Conservation (phyloP, 2,329 filamentous ascomycete genomes). For the Tolypocladium tundrense region DNA sequence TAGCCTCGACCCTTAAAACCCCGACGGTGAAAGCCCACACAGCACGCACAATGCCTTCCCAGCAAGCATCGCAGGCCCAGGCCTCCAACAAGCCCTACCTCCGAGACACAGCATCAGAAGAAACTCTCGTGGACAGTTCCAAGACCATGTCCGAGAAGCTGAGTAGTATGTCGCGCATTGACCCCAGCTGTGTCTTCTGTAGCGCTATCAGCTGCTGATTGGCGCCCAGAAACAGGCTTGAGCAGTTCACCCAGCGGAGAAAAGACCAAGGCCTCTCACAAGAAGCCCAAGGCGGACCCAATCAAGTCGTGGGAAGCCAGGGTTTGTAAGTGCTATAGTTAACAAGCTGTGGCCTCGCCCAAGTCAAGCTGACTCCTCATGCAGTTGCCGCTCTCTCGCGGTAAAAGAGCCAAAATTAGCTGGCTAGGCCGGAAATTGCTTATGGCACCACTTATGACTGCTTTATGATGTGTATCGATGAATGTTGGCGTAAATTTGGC, state of each 20-base stretch:
- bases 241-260: not conserved
- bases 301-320: not conserved
- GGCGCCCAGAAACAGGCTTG: not conserved
- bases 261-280: not conserved
- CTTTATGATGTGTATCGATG: not conserved
- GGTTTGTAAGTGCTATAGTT: not conserved
- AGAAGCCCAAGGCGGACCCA: not conserved
- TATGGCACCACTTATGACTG: not conserved
- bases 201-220: not conserved
- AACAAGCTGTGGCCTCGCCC: not conserved
- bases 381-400: not conserved
- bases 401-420: not conserved
- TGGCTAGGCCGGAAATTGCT: not conserved
- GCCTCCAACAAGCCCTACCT: not conserved
- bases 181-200: not conserved
- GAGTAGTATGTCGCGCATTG: not conserved
- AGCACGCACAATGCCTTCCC: not conserved
- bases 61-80: not conserved
- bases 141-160: not conserved
- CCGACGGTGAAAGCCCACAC: not conserved
- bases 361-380: not conserved
- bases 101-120: not conserved
- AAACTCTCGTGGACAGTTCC: not conserved
- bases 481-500: not conserved
- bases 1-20: not conserved